These are phyloP conservation scores for Phytophthora rubi DNA, from an alignment of 352 stramenopile species.

Conservation along the genomic window DNA sequence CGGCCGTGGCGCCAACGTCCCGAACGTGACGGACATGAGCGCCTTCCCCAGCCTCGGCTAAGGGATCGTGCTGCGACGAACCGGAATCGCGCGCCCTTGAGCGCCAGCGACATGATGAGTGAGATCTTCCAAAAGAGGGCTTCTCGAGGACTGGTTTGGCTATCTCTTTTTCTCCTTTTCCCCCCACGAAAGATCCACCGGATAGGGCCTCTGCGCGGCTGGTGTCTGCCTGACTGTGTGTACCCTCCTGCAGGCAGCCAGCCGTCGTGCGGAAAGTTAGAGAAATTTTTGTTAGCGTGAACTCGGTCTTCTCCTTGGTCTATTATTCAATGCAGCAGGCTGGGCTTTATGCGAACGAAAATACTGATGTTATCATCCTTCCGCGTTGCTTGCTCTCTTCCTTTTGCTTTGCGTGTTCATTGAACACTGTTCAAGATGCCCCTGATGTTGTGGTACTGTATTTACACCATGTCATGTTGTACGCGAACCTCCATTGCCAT, in stretches of 20 bases:
- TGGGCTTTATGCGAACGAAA: constrained; percentile 65
- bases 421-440: not conserved
- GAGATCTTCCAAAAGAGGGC: constrained; percentile 51
- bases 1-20: constrained; percentile 41
- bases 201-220: constrained; percentile 64
- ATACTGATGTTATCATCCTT: constrained; percentile 41
- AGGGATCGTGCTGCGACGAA: constrained; percentile 32
- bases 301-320: constrained; percentile 62
- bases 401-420: not conserved
- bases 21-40: constrained; percentile 85
- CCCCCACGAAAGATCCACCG: constrained; percentile 63
- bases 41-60: constrained; percentile 89
- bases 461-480: not conserved
- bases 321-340: constrained; percentile 82
- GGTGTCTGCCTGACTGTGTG: constrained; percentile 52
- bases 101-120: constrained; percentile 65
- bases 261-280: constrained; percentile 70
- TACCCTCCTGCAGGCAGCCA: constrained; percentile 36
- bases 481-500: not conserved
- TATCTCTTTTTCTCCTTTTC: constrained; percentile 66
- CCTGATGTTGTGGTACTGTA: not conserved
- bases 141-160: constrained; percentile 46
- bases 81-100: constrained; percentile 38
- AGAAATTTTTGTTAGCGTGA: constrained; percentile 77
- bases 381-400: constrained; percentile 6